Evolutionary conservation across 257 asterid species (phyloP), one percentile per base, ranked within the genome.

Genomic region (Jaltomata sinuosa): DNA sequence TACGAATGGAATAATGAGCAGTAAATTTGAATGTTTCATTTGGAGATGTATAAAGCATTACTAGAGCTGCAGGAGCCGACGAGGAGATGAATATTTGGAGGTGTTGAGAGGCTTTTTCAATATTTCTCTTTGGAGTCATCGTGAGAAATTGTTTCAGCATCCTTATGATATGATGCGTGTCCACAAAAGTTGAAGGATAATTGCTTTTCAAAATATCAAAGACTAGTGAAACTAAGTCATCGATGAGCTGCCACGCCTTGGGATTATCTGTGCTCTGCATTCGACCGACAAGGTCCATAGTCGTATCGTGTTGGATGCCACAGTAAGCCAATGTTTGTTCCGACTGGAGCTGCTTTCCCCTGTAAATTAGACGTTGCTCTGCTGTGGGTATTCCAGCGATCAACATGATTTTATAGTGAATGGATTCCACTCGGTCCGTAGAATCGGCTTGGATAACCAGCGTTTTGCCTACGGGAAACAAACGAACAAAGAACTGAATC

Each of bases 191-290:
- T n/a, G 16, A 11, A 25, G 8, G 1, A 10, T 27, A 45, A 25
- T 88, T 82, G 83, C 84, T 87, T 87, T 88, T 89, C 85, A 38
- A 88, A 3, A 91, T 87, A 61, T 45, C 42, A 9, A 89, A 84
- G 29, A 94, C 79, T 57, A 65, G 22, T 0, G 91, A 87, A 12
- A 94, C 86, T 19, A 95, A 86, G 2, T 88, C 94, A 78, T 91
- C 85, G 38, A 95, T 86, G 50, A 90, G 89, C 84, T 90, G 92
- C 97, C 97, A 94, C 0, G 99, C 94, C 67, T 85, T 87, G 1
- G 97, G 98, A 61, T 96, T 91, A 0, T 45, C 89, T 0, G 97
- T 93, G 86, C 97, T 93, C 84, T 94, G 87, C 97, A 95, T 87
- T 1, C 97, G 92, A 11, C 94, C 97, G 1, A 92, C 93, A 22